Evolutionary conservation across 306 rosid species (phyloP).

Genomic region (Malus asiatica): DNA sequence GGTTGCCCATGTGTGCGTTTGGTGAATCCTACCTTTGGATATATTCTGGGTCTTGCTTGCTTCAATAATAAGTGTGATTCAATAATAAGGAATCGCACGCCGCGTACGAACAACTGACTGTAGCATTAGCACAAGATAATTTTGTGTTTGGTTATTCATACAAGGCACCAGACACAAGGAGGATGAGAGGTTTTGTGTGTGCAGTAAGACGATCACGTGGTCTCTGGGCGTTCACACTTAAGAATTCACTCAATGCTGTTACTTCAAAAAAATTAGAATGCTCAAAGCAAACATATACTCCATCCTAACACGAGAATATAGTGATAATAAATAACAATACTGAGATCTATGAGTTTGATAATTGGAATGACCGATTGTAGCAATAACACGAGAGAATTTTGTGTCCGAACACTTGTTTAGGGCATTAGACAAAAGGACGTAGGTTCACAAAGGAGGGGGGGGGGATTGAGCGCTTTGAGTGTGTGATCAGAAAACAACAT

Average conservation of each 20-base stretch:
- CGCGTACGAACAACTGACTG: not conserved
- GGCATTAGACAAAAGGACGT: no score
- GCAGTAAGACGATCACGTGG: no score
- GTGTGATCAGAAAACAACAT: not conserved
- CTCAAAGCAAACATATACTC: slow-evolving; percentile 29
- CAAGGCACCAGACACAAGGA: not conserved
- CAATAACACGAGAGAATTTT: no score
- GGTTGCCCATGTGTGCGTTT: not conserved
- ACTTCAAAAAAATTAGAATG: slow-evolving; percentile 32
- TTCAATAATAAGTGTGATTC: not conserved
- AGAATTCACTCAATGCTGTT: not conserved
- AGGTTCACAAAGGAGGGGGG: no score
- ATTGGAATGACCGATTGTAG: no score
- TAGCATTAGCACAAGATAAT: not conserved
- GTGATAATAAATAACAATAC: no score
- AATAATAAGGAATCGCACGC: not conserved
- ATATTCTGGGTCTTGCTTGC: not conserved
- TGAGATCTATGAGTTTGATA: no score
- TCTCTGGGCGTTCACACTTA: not conserved
- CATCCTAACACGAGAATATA: not conserved
- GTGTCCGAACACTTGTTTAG: no score
- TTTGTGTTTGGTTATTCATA: not conserved
- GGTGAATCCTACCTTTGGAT: not conserved
- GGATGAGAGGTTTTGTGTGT: not conserved
- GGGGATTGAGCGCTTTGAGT: not conserved